Evolutionary conservation across 2,329 filamentous ascomycete genomes (phyloP).

Genomic region (Hypoxylon sp.): DNA sequence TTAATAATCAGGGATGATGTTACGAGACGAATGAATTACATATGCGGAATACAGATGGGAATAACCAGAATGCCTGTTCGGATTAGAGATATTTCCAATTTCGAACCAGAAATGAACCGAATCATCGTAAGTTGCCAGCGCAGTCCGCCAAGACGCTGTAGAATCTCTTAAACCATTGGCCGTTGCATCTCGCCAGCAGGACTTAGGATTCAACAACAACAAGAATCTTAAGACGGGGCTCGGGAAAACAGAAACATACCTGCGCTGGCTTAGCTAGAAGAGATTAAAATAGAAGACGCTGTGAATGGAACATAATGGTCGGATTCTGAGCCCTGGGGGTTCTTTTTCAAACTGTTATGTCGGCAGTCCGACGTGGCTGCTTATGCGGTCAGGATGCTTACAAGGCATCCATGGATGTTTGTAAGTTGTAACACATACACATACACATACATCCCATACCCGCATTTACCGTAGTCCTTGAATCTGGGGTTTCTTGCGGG

Average conservation of each 20-base stretch:
- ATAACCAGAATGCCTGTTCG: neutral
- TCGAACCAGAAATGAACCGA: conserved; percentile 4
- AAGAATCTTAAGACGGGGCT: conserved; percentile 13
- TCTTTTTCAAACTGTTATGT: neutral
- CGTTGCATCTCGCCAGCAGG: conserved; percentile 3
- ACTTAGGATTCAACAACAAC: conserved; percentile 9
- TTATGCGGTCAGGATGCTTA: neutral
- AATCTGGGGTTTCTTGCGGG: conserved; percentile 5
- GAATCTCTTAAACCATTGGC: neutral
- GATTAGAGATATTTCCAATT: neutral
- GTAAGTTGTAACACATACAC: too few species aligned
- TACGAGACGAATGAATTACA: conserved; percentile 14
- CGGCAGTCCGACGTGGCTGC: conserved; percentile 20
- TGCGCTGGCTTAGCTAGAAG: neutral
- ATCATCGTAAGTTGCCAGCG: neutral
- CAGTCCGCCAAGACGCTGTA: neutral
- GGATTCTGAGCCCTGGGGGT: neutral
- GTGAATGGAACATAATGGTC: neutral
- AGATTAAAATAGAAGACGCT: conserved; percentile 5
- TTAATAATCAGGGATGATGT: conserved; percentile 11
- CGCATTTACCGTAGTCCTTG: too few species aligned
- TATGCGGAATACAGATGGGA: neutral
- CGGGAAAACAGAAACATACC: neutral
- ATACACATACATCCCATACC: neutral
- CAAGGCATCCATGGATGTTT: too few species aligned